Evolutionary conservation across 345 rosid genomes (phyloP).

Genomic region (Brassica cretica): DNA sequence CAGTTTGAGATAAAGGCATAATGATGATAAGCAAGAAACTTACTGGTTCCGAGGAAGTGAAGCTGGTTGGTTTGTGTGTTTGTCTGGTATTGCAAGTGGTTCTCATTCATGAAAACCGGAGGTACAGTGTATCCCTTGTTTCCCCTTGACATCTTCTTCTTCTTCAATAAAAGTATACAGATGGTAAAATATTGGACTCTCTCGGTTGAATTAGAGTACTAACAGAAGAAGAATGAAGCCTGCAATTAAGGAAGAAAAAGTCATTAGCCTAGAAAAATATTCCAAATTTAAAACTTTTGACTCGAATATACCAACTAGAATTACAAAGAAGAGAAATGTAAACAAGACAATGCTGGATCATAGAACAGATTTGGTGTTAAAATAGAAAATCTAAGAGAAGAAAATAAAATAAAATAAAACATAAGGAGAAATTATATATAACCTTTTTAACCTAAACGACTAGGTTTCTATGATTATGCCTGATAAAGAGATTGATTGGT

Average conservation of each 20-base stretch:
- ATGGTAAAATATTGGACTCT: background rate
- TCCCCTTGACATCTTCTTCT: slow-evolving; percentile 59
- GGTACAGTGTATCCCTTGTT: slow-evolving; percentile 49
- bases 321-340: slow-evolving; percentile 11
- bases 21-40: slow-evolving; percentile 28
- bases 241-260: slow-evolving; percentile 14
- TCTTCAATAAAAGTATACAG: slow-evolving; percentile 16
- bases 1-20: background rate
- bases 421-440: background rate
- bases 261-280: background rate
- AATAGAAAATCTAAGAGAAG: background rate
- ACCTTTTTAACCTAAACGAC: background rate
- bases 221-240: background rate
- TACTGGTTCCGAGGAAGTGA: slow-evolving; percentile 59
- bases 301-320: slow-evolving; percentile 1
- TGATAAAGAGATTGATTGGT: background rate
- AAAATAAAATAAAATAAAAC: background rate
- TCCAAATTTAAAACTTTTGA: background rate
- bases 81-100: slow-evolving; percentile 53
- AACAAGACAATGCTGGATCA: slow-evolving; percentile 27
- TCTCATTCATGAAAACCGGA: slow-evolving; percentile 53
- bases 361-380: background rate
- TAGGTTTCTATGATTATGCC: background rate
- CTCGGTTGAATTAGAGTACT: background rate
- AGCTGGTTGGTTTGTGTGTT: slow-evolving; percentile 54